Conservation (phyloP, 345 rosid genomes). For the Zanthoxylum bungeanum region DNA sequence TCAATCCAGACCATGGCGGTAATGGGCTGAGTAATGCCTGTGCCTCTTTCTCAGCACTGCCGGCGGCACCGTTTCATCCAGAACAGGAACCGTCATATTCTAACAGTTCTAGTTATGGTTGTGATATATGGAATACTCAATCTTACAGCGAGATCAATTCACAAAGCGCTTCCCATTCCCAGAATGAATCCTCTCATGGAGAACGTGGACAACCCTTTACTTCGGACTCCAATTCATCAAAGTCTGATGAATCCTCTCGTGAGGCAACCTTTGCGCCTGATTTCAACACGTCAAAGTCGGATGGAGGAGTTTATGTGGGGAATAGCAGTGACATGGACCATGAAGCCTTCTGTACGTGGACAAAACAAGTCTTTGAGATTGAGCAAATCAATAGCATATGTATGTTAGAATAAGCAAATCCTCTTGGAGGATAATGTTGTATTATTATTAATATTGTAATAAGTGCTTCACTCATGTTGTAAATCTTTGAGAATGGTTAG, state of each 20-base stretch:
- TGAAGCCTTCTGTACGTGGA: background rate
- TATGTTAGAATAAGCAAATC: background rate
- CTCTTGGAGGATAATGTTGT: background rate
- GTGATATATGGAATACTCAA: background rate
- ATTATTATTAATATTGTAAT: background rate
- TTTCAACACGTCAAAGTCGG: background rate
- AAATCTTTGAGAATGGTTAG: background rate
- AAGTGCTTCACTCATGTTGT: background rate
- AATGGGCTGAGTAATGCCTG: background rate
- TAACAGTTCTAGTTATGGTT: background rate
- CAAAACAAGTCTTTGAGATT: background rate
- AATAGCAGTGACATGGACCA: background rate
- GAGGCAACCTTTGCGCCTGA: too few species aligned
- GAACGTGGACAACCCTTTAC: background rate
- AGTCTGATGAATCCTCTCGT: too few species aligned
- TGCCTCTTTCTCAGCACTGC: background rate
- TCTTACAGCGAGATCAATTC: background rate
- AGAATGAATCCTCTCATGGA: background rate
- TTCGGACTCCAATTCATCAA: too few species aligned
- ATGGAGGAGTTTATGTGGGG: background rate
- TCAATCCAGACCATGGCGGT: background rate
- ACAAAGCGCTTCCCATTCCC: background rate
- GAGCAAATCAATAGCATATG: background rate
- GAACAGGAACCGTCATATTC: background rate
- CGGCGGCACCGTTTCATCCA: background rate